phyloP scores from a whole-genome alignment of 2,329 filamentous ascomycete species.

The Trichoderma cornu-damae region DNA sequence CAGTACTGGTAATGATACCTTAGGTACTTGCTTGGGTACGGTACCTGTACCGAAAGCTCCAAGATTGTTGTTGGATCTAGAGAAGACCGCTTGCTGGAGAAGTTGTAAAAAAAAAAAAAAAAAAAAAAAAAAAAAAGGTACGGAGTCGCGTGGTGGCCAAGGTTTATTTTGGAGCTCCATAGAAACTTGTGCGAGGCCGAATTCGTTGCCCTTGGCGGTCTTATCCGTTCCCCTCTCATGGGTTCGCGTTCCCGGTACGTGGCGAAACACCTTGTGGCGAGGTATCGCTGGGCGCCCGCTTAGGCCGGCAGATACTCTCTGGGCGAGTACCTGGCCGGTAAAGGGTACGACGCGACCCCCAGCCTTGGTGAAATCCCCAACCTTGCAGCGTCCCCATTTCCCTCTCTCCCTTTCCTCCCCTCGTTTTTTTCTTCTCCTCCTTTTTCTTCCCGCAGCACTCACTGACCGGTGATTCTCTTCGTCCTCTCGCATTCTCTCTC shows the following conservation, averaged over 20 bases:
- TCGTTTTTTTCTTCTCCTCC: constrained; percentile 7
- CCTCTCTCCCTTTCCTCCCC: constrained; percentile 5
- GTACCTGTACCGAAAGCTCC: too few relatives aligned
- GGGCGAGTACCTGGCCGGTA: neutral
- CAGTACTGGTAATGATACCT: too few relatives aligned
- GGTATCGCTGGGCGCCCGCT: neutral
- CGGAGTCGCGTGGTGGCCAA: constrained; percentile 12
- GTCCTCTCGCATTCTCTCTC: neutral
- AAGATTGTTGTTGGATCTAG: neutral
- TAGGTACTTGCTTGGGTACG: too few relatives aligned
- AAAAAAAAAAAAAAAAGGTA: neutral
- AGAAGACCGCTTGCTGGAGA: neutral
- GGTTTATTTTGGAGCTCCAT: constrained; percentile 2
- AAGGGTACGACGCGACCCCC: constrained; percentile 3
- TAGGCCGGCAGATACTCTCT: neutral
- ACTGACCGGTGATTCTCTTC: neutral
- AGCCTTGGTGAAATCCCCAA: neutral
- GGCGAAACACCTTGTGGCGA: neutral
- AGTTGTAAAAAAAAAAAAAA: neutral
- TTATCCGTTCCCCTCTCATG: neutral
- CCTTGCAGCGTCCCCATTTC: constrained; percentile 16
- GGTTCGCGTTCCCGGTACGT: constrained; percentile 12
- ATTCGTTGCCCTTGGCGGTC: constrained; percentile 10
- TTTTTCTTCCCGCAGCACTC: neutral
- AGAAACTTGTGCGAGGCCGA: constrained; percentile 10